Evolutionary conservation across 768 basidiomycete genomes (phyloP).

Genomic region (Crassisporium funariophilum): DNA sequence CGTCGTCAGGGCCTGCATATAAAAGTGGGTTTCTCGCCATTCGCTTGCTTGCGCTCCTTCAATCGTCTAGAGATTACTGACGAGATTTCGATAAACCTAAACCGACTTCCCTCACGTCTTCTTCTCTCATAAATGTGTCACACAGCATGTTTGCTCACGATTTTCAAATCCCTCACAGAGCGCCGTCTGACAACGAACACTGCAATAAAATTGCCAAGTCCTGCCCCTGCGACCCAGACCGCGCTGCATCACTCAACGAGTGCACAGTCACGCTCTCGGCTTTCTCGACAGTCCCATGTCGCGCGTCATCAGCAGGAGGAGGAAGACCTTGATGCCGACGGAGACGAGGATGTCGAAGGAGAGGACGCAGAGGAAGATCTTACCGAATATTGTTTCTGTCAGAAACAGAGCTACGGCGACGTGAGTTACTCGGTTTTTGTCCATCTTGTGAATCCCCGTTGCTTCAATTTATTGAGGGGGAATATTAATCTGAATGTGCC

Average conservation of each 20-base stretch:
- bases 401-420: slow-evolving; percentile 43
- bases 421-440: slow-evolving; percentile 24
- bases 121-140: neutral
- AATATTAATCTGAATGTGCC: neutral
- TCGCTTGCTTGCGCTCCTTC: neutral
- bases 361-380: slow-evolving; percentile 40
- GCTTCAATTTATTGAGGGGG: neutral
- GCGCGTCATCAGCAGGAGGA: slow-evolving; percentile 30
- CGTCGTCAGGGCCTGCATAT: slow-evolving; percentile 24
- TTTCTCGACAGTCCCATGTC: slow-evolving; percentile 36
- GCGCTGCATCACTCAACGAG: slow-evolving; percentile 15
- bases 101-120: neutral
- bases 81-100: neutral
- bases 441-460: neutral
- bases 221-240: slow-evolving; percentile 23
- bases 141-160: neutral
- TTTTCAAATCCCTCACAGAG: slow-evolving; percentile 23
- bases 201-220: slow-evolving; percentile 41
- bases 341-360: slow-evolving; percentile 38
- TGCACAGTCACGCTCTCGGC: slow-evolving; percentile 34
- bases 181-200: slow-evolving; percentile 35
- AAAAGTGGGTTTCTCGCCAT: slow-evolving; percentile 28
- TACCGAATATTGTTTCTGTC: slow-evolving; percentile 45
- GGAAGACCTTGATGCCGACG: slow-evolving; percentile 41
- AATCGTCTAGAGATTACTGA: neutral